These are phyloP conservation scores for Nyssa sinensis DNA, from an alignment of 148 eudicot genomes.

Conservation along the genomic window DNA sequence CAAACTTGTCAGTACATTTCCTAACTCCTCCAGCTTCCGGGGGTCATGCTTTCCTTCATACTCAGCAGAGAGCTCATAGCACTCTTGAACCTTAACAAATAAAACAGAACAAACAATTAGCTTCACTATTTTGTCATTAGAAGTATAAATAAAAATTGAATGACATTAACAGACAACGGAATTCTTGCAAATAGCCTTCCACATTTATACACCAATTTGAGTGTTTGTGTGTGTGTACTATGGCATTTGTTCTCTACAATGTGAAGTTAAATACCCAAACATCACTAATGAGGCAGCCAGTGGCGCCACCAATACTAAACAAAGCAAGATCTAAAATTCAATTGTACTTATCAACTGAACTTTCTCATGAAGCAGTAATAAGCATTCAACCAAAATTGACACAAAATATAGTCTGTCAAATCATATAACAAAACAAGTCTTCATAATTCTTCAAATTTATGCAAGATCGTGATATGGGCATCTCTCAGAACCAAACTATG, in stretches of 20 bases:
- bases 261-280: neutral
- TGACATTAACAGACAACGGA: neutral
- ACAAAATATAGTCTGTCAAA: too few relatives aligned
- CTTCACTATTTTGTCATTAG: neutral
- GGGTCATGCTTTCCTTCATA: slow-evolving; percentile 81
- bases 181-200: neutral
- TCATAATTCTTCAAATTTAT: neutral
- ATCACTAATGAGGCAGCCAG: neutral
- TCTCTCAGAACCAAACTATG: neutral
- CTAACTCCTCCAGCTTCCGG: slow-evolving; percentile 84
- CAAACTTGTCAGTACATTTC: slow-evolving; percentile 77
- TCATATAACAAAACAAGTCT: neutral
- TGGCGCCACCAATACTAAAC: neutral
- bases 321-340: neutral
- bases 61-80: slow-evolving; percentile 92
- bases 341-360: neutral
- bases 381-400: neutral
- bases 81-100: slow-evolving; percentile 78
- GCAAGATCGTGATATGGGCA: too few relatives aligned
- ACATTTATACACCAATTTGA: neutral
- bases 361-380: slow-evolving; percentile 1
- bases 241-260: neutral
- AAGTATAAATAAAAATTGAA: neutral
- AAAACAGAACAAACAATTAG: slow-evolving; percentile 6
- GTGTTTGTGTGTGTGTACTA: neutral